phyloP scores from a whole-genome alignment of 2,329 filamentous ascomycete genomes.

The Fulvia fulva region DNA sequence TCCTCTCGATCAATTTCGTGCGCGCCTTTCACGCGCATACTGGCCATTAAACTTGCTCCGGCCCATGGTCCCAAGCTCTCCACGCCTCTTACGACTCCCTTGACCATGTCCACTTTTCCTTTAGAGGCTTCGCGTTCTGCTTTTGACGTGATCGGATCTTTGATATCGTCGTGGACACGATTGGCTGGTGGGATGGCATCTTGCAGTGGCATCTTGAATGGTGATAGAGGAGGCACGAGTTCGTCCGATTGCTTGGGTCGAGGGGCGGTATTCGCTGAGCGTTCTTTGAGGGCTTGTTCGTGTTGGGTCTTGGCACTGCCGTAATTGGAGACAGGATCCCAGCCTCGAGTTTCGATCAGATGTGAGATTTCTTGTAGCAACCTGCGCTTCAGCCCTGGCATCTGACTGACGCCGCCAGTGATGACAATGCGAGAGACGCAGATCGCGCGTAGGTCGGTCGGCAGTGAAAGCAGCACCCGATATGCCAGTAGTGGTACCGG shows the following conservation, averaged over 20 bases:
- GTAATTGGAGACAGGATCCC: slow-evolving; percentile 72
- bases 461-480: slow-evolving; percentile 67
- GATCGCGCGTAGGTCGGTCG: slow-evolving; percentile 73
- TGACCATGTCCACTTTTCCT: slow-evolving; percentile 42
- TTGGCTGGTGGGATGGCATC: slow-evolving; percentile 22
- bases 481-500: slow-evolving; percentile 75
- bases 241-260: slow-evolving; percentile 4
- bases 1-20: slow-evolving; percentile 68
- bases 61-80: slow-evolving; percentile 71
- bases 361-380: slow-evolving; percentile 69
- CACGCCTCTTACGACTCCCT: slow-evolving; percentile 61
- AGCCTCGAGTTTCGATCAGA: slow-evolving; percentile 66
- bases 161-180: slow-evolving; percentile 30
- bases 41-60: slow-evolving; percentile 66
- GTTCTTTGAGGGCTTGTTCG: slow-evolving; percentile 15
- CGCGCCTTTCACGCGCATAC: slow-evolving; percentile 64
- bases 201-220: slow-evolving; percentile 25
- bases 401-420: slow-evolving; percentile 72
- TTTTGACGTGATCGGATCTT: slow-evolving; percentile 51
- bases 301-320: slow-evolving; percentile 42
- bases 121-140: slow-evolving; percentile 49
- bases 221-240: slow-evolving; percentile 12
- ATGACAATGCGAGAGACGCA: slow-evolving; percentile 90
- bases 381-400: slow-evolving; percentile 74
- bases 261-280: slow-evolving; percentile 16